A percentile compares a stretch with the other conserved stretches of the same genome.
Evolutionary conservation across 1,284 basidiomycete species (phyloP).

Genomic region (Trametes polyzona): DNA sequence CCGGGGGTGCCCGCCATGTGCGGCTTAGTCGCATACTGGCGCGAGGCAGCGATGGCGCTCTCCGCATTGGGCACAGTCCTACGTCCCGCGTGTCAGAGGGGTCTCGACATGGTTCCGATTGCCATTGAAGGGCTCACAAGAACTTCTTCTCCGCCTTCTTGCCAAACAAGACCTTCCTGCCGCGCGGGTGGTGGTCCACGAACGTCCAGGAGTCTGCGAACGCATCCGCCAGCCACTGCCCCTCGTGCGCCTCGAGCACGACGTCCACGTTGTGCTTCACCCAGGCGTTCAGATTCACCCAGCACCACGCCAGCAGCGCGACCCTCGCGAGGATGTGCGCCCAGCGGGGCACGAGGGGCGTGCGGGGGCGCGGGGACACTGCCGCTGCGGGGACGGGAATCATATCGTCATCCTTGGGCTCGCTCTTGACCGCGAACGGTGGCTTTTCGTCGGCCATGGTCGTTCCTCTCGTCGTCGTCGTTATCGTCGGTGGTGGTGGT

Average conservation of each 20-base stretch:
- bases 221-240: slow-evolving; percentile 25
- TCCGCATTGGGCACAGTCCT: slow-evolving; percentile 60
- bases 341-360: not conserved
- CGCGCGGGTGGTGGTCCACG: slow-evolving; percentile 7
- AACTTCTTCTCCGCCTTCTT: slow-evolving; percentile 30
- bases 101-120: not conserved
- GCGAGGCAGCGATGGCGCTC: slow-evolving; percentile 61
- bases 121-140: slow-evolving; percentile 22
- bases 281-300: slow-evolving; percentile 12
- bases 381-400: slow-evolving; percentile 21
- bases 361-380: slow-evolving; percentile 3
- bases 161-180: slow-evolving; percentile 22
- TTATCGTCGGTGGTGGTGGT: slow-evolving; percentile 10
- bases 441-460: slow-evolving; percentile 17
- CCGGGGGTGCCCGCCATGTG: slow-evolving; percentile 72
- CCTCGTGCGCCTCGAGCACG: slow-evolving; percentile 23
- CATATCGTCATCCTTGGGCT: slow-evolving; percentile 5
- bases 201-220: slow-evolving; percentile 19
- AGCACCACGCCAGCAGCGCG: slow-evolving; percentile 13
- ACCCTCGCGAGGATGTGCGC: slow-evolving; percentile 13
- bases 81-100: slow-evolving; percentile 22
- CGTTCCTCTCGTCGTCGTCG: not conserved
- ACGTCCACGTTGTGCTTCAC: slow-evolving; percentile 19
- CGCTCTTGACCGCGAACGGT: slow-evolving; percentile 12
- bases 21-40: slow-evolving; percentile 65